These are phyloP conservation scores for Pichia sp. DNA, from an alignment of 1,139 yeast genomes.

Conservation along the genomic window DNA sequence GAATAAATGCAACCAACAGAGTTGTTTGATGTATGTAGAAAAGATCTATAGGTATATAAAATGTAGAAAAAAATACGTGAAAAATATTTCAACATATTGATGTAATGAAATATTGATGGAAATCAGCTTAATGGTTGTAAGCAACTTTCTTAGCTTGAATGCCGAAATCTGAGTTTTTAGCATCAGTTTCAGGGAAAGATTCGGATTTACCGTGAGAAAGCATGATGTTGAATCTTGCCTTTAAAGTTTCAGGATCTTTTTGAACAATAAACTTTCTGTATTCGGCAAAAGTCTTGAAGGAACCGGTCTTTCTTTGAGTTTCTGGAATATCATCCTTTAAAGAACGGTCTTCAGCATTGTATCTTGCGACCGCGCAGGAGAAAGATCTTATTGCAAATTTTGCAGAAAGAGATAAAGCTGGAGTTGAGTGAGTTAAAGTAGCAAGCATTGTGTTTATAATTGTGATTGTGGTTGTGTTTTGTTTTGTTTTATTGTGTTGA, in stretches of 20 bases:
- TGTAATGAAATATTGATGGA: too few relatives aligned
- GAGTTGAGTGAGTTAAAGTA: neutral
- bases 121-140: slow-evolving; percentile 18
- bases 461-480: neutral
- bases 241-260: slow-evolving; percentile 42
- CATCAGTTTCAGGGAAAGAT: slow-evolving; percentile 15
- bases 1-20: neutral
- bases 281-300: slow-evolving; percentile 50
- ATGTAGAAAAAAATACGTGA: neutral
- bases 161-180: slow-evolving; percentile 14
- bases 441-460: neutral
- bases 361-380: neutral
- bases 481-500: too few relatives aligned
- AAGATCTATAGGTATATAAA: neutral
- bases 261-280: slow-evolving; percentile 46
- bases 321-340: neutral
- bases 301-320: slow-evolving; percentile 14
- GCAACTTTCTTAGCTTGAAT: slow-evolving; percentile 26
- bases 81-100: too few relatives aligned
- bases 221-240: slow-evolving; percentile 24
- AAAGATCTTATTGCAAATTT: neutral
- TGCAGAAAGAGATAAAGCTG: neutral
- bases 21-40: neutral
- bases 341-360: neutral
- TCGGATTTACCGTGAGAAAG: slow-evolving; percentile 12